Evolutionary conservation across 129 eudicot genomes (phyloP).

Genomic region (Dittrichia graveolens): DNA sequence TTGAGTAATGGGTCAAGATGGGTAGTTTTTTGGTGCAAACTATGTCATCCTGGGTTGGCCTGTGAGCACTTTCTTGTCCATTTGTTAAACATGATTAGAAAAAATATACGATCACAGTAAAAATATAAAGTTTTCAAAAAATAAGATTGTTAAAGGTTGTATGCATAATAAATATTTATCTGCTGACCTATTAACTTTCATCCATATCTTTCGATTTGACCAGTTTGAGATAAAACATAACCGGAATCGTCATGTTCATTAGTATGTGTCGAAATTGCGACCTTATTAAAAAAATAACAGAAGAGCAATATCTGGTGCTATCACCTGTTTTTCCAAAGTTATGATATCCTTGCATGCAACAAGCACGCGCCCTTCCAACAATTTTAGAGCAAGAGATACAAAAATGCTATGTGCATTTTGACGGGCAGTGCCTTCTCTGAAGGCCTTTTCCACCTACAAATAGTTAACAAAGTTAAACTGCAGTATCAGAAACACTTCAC

Average conservation of each 20-base stretch:
- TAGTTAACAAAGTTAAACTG: constrained; percentile 11
- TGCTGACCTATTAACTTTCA: background rate
- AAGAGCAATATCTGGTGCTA: background rate
- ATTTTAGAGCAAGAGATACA: constrained; percentile 85
- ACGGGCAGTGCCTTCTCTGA: constrained; percentile 98
- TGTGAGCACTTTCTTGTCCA: too few relatives aligned
- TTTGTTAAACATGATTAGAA: too few relatives aligned
- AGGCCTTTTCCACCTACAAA: constrained; percentile 94
- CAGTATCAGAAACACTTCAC: constrained; percentile 12
- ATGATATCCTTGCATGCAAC: constrained; percentile 93
- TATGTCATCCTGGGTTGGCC: too few relatives aligned
- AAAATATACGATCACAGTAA: background rate
- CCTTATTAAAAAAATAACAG: background rate
- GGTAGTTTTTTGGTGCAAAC: background rate
- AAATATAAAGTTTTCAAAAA: background rate
- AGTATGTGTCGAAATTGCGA: background rate
- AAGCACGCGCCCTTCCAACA: constrained; percentile 85
- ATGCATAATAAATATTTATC: background rate
- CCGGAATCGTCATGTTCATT: background rate
- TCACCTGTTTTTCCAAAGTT: constrained; percentile 91
- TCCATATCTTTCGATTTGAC: too few relatives aligned
- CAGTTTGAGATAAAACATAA: background rate
- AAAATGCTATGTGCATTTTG: constrained; percentile 98
- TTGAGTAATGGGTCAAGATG: background rate
- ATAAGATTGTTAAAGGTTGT: background rate